phyloP scores from a whole-genome alignment of 768 basidiomycete species.

The Mycena rosella region DNA sequence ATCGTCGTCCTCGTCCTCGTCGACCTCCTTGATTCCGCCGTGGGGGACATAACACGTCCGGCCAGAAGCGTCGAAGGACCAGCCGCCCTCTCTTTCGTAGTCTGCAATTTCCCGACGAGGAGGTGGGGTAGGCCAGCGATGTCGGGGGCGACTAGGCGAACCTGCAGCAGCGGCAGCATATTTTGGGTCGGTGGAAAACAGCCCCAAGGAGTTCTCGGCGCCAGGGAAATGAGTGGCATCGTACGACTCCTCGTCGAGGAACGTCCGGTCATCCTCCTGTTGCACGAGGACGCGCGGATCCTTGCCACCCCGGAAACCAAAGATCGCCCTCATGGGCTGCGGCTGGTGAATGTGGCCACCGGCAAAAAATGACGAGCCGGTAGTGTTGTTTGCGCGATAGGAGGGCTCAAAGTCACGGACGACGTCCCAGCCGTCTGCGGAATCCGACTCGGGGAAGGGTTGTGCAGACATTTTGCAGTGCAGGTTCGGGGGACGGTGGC shows the following conservation, averaged over 20 bases:
- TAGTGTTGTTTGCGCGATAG: slow-evolving; percentile 1
- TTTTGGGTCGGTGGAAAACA: slow-evolving; percentile 22
- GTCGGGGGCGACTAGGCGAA: slow-evolving; percentile 4
- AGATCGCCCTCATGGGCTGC: slow-evolving; percentile 11
- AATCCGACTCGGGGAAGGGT: background rate
- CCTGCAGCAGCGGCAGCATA: background rate
- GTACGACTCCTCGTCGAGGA: slow-evolving; percentile 8
- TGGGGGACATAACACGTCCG: slow-evolving; percentile 32
- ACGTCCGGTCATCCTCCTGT: slow-evolving; percentile 5
- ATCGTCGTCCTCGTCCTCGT: slow-evolving; percentile 9
- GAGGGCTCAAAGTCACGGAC: slow-evolving; percentile 1
- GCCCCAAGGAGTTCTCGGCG: slow-evolving; percentile 19
- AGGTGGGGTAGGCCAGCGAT: slow-evolving; percentile 11
- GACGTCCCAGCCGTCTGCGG: slow-evolving; percentile 7
- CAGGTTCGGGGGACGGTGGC: background rate
- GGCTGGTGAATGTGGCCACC: slow-evolving; percentile 27
- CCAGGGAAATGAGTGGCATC: slow-evolving; percentile 22
- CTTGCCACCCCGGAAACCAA: slow-evolving; percentile 17
- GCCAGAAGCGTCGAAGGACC: slow-evolving; percentile 32
- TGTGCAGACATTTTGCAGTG: slow-evolving; percentile 24
- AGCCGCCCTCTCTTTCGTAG: slow-evolving; percentile 36
- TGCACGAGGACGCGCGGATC: slow-evolving; percentile 11
- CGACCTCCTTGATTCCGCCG: slow-evolving; percentile 31
- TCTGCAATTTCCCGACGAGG: slow-evolving; percentile 22
- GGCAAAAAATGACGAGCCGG: slow-evolving; percentile 5